These are phyloP conservation scores for Elsinoe fawcettii DNA, from an alignment of 2,329 filamentous ascomycete genomes.

Conservation along the genomic window DNA sequence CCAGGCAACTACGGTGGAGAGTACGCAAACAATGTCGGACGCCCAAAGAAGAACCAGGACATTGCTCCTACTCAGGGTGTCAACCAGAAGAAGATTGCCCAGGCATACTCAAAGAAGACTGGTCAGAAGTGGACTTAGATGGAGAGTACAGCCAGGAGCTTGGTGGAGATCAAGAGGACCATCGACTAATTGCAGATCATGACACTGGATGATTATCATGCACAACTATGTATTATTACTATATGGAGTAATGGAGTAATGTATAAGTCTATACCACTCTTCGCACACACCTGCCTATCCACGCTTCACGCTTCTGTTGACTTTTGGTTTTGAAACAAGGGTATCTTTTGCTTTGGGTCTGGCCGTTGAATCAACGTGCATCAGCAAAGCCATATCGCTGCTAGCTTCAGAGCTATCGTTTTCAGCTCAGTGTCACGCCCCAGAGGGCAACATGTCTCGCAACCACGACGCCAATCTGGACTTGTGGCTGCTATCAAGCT, in stretches of 20 bases:
- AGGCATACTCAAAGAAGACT: not conserved
- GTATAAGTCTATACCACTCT: not conserved
- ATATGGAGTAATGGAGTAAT: not conserved
- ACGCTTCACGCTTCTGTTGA: no score
- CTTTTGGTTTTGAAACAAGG: no score
- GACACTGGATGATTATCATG: not conserved
- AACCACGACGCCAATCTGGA: not conserved
- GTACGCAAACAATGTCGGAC: conserved; percentile 7
- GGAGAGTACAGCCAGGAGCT: no score
- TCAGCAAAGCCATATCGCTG: not conserved
- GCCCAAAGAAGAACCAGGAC: not conserved
- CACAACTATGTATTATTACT: not conserved
- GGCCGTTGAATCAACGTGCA: not conserved
- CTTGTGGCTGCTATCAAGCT: not conserved
- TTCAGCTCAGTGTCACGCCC: not conserved
- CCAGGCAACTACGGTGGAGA: conserved; percentile 3
- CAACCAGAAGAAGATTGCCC: conserved; percentile 1
- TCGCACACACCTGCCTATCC: no score
- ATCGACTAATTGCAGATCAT: not conserved
- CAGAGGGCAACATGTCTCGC: not conserved
- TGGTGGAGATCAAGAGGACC: no score
- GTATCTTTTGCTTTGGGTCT: not conserved
- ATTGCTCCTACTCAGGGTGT: not conserved
- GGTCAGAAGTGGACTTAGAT: conserved; percentile 11
- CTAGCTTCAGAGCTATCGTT: not conserved